Conservation (phyloP, 2,329 filamentous ascomycete genomes). For the Colletotrichum musicola region DNA sequence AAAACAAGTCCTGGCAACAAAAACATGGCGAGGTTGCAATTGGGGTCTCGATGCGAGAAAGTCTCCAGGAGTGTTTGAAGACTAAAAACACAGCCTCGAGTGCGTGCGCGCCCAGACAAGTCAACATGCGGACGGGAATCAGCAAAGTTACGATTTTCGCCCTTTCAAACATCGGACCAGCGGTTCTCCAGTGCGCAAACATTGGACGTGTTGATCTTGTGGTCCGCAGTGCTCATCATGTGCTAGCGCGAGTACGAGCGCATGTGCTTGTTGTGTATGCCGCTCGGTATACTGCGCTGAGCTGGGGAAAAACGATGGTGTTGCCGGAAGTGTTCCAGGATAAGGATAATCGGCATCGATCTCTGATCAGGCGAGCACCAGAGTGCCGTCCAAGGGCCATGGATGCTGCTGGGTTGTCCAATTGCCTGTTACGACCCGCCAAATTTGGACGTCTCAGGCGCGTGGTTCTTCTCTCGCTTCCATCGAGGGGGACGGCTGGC, state of each 20-base stretch:
- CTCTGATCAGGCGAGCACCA: neutral
- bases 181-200: slow-evolving; percentile 20
- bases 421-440: slow-evolving; percentile 11
- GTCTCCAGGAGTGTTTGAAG: slow-evolving; percentile 12
- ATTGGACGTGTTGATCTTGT: slow-evolving; percentile 24
- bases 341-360: slow-evolving; percentile 19
- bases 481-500: neutral
- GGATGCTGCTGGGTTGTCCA: too few relatives aligned
- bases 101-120: slow-evolving; percentile 20
- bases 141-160: slow-evolving; percentile 30
- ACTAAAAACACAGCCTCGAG: slow-evolving; percentile 28
- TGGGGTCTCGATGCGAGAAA: slow-evolving; percentile 20
- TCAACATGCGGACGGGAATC: slow-evolving; percentile 11
- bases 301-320: slow-evolving; percentile 20
- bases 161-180: slow-evolving; percentile 25
- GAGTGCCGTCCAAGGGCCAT: neutral
- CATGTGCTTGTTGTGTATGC: slow-evolving; percentile 5
- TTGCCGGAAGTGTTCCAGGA: slow-evolving; percentile 30
- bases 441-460: slow-evolving; percentile 37
- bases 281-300: slow-evolving; percentile 25
- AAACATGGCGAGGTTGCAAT: slow-evolving; percentile 13
- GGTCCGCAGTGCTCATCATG: neutral
- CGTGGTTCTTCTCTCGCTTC: slow-evolving; percentile 23
- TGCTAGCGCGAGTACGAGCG: slow-evolving; percentile 1
- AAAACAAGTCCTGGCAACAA: neutral